A percentile compares a stretch with the other conserved stretches of the same genome.
Evolutionary conservation across 1,284 basidiomycete species (phyloP).

Genomic region (Athelia psychrophila): DNA sequence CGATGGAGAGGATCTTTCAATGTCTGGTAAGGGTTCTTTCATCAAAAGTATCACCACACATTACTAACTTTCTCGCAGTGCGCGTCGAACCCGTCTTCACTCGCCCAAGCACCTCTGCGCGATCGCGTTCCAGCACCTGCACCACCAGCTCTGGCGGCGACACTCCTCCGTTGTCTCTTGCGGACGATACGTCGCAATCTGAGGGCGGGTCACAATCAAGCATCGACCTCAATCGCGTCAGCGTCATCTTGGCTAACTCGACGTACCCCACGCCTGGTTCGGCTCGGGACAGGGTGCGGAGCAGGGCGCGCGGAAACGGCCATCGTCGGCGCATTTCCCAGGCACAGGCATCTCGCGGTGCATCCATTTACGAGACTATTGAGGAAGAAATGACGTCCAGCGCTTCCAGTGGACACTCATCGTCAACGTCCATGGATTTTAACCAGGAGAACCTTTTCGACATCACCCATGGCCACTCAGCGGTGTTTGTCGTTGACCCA

Average conservation of each 20-base stretch:
- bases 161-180: slow-evolving; percentile 66
- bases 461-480: slow-evolving; percentile 11
- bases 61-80: slow-evolving; percentile 27
- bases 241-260: slow-evolving; percentile 49
- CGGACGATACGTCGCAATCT: slow-evolving; percentile 61
- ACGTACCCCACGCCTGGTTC: slow-evolving; percentile 35
- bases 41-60: background rate
- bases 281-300: slow-evolving; percentile 34
- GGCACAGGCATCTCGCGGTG: slow-evolving; percentile 50
- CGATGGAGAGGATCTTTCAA: slow-evolving; percentile 59
- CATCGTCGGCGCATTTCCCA: slow-evolving; percentile 69
- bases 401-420: slow-evolving; percentile 38
- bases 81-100: slow-evolving; percentile 51
- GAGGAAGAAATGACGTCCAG: slow-evolving; percentile 57
- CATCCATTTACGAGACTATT: slow-evolving; percentile 77
- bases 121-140: slow-evolving; percentile 66
- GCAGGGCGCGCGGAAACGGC: slow-evolving; percentile 57
- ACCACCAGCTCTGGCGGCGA: slow-evolving; percentile 63
- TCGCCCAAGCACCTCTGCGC: slow-evolving; percentile 46
- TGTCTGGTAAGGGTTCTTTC: slow-evolving; percentile 42
- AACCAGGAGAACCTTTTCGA: slow-evolving; percentile 30
- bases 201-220: slow-evolving; percentile 67
- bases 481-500: slow-evolving; percentile 48
- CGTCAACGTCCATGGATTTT: slow-evolving; percentile 24
- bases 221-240: slow-evolving; percentile 66